phyloP scores from a whole-genome alignment of 2,329 filamentous ascomycete species.

The Chaetomium strumarium region DNA sequence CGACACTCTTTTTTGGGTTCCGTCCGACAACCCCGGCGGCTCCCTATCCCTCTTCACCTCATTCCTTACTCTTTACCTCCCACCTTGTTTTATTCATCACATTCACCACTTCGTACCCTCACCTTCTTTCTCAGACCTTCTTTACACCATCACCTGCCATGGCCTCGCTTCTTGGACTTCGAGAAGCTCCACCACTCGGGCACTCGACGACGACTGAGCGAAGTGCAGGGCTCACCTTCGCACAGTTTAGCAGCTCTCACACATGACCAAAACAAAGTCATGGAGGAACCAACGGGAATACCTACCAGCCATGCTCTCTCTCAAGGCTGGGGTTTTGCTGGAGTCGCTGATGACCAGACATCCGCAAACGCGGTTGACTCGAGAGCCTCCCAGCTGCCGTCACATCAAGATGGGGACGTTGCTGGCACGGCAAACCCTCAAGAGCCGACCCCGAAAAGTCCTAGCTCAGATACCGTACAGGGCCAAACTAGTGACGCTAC shows the following conservation, averaged over 20 bases:
- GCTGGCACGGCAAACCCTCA: not conserved
- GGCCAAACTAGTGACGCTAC: not conserved
- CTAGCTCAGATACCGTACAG: not conserved
- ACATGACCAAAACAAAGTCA: not conserved
- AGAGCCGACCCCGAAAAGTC: not conserved
- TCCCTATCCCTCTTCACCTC: not conserved
- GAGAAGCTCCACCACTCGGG: not conserved
- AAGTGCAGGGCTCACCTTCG: not conserved
- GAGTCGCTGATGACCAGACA: not conserved
- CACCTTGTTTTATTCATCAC: not conserved
- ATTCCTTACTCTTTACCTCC: not conserved
- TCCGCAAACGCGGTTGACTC: not conserved
- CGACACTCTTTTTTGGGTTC: too few relatives aligned
- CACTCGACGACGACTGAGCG: not conserved
- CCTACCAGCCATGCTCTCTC: not conserved
- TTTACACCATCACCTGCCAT: not conserved
- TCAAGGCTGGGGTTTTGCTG: slow-evolving; percentile 9
- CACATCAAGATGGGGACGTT: not conserved
- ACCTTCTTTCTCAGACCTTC: not conserved
- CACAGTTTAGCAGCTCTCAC: not conserved
- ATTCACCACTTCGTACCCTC: not conserved
- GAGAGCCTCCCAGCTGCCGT: not conserved
- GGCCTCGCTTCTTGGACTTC: not conserved
- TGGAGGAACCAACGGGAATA: not conserved
- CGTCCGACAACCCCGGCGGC: not conserved